These are phyloP conservation scores for Sporothrix pallida DNA, from an alignment of 2,329 filamentous ascomycete genomes.

Conservation along the genomic window DNA sequence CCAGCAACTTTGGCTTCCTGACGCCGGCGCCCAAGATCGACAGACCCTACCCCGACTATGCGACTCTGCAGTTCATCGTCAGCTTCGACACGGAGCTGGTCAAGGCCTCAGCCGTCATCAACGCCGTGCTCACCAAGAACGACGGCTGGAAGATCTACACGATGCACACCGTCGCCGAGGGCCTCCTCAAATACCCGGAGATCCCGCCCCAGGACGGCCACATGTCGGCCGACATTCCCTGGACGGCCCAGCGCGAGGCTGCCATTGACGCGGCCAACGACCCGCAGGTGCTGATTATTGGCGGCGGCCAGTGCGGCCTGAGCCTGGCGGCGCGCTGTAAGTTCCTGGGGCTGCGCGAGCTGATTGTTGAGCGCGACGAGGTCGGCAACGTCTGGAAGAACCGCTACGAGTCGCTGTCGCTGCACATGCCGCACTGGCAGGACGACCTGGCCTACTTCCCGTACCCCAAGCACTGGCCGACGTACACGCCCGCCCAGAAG, in stretches of 20 bases:
- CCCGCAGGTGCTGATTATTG: slow-evolving; percentile 39
- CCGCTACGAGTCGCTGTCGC: slow-evolving; percentile 47
- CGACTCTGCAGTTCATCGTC: slow-evolving; percentile 43
- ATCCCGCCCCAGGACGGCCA: slow-evolving; percentile 43
- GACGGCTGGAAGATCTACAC: slow-evolving; percentile 46
- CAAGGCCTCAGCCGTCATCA: slow-evolving; percentile 44
- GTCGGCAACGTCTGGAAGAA: slow-evolving; percentile 57
- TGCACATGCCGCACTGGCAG: slow-evolving; percentile 40
- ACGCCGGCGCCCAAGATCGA: slow-evolving; percentile 39
- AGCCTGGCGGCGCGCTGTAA: slow-evolving; percentile 45
- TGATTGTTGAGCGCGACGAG: slow-evolving; percentile 52
- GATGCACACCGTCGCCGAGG: slow-evolving; percentile 46
- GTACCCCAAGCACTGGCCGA: slow-evolving; percentile 40
- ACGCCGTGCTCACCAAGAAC: slow-evolving; percentile 44
- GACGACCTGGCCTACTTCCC: slow-evolving; percentile 53
- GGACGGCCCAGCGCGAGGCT: slow-evolving; percentile 43
- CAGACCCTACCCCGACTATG: slow-evolving; percentile 43
- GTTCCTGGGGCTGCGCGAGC: slow-evolving; percentile 39
- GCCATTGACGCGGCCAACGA: slow-evolving; percentile 40
- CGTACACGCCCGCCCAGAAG: slow-evolving; percentile 54
- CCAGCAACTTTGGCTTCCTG: slow-evolving; percentile 42
- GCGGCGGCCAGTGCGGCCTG: slow-evolving; percentile 45
- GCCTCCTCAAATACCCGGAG: slow-evolving; percentile 44
- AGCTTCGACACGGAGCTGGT: slow-evolving; percentile 45
- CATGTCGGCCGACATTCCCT: slow-evolving; percentile 45